These are phyloP conservation scores for Silene conica DNA, from an alignment of 148 eudicot species.

Conservation along the genomic window DNA sequence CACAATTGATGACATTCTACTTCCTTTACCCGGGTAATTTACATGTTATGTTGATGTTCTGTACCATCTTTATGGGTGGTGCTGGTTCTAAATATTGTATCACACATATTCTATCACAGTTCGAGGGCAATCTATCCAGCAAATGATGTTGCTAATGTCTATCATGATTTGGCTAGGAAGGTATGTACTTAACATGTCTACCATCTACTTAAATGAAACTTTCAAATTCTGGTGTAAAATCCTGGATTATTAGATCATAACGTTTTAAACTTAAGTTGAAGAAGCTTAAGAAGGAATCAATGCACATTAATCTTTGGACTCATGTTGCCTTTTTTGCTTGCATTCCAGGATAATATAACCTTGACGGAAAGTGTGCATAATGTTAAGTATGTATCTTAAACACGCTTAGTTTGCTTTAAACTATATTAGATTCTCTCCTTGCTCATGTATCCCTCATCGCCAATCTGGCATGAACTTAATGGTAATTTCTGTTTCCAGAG, in stretches of 20 bases:
- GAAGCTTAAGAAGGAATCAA: not conserved
- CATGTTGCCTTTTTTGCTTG: conserved; percentile 3
- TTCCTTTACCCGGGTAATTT: conserved; percentile 86
- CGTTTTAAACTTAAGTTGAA: not conserved
- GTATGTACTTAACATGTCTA: conserved; percentile 28
- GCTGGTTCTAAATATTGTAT: conserved; percentile 9
- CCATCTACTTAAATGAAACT: conserved; percentile 5
- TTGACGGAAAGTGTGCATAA: conserved; percentile 66
- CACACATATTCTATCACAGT: conserved; percentile 37
- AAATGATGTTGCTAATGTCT: conserved; percentile 63
- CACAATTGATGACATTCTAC: conserved; percentile 69
- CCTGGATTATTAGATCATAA: not conserved
- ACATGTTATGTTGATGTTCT: not conserved
- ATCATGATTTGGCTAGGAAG: conserved; percentile 78
- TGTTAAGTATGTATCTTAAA: conserved; percentile 52
- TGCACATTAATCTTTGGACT: not conserved
- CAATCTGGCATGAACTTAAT: not conserved
- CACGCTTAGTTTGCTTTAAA: conserved; percentile 9
- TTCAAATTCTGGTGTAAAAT: not conserved
- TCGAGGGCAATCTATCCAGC: conserved; percentile 70
- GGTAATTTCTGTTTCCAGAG: conserved; percentile 39
- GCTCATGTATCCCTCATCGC: not conserved
- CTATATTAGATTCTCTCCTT: not conserved
- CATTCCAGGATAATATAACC: conserved; percentile 69
- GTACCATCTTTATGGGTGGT: conserved; percentile 1